Conservation (phyloP, 306 rosid genomes). For the Cicer pinnatifidum region DNA sequence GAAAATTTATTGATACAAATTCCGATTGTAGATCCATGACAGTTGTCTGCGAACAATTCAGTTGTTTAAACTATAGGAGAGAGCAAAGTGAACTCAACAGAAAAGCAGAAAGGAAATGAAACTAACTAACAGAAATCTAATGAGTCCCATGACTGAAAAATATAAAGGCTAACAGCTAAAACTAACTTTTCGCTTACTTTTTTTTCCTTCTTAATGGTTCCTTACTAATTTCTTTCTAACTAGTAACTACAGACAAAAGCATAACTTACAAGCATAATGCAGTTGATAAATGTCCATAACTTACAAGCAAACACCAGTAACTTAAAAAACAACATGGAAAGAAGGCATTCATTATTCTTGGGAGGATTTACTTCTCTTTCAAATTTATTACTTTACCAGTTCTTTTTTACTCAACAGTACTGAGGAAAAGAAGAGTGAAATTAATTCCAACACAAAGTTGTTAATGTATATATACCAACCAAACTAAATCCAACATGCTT, state of each 20-base stretch:
- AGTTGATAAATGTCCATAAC: not conserved
- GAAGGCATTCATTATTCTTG: not conserved
- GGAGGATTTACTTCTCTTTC: conserved; percentile 31
- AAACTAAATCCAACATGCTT: conserved; percentile 24
- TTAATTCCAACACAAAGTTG: not conserved
- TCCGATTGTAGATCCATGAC: conserved; percentile 1
- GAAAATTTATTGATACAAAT: not conserved
- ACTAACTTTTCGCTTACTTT: too few species aligned
- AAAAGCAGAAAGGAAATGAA: not conserved
- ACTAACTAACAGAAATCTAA: not conserved
- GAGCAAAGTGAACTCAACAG: not conserved
- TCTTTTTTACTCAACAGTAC: conserved; percentile 3
- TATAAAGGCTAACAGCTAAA: too few species aligned
- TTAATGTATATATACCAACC: conserved; percentile 20
- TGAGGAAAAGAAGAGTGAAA: not conserved
- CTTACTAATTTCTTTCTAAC: conserved; percentile 12
- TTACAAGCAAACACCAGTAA: conserved; percentile 16
- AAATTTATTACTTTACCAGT: not conserved
- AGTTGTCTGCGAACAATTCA: conserved; percentile 13
- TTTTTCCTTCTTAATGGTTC: too few species aligned
- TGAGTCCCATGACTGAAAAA: too few species aligned
- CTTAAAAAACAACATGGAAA: conserved; percentile 4
- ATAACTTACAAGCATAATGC: too few species aligned
- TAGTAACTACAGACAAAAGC: not conserved
- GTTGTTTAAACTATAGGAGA: not conserved